Base-by-base conservation (phyloP, 2,329 filamentous ascomycete species). In the Apiospora arundinis region DNA sequence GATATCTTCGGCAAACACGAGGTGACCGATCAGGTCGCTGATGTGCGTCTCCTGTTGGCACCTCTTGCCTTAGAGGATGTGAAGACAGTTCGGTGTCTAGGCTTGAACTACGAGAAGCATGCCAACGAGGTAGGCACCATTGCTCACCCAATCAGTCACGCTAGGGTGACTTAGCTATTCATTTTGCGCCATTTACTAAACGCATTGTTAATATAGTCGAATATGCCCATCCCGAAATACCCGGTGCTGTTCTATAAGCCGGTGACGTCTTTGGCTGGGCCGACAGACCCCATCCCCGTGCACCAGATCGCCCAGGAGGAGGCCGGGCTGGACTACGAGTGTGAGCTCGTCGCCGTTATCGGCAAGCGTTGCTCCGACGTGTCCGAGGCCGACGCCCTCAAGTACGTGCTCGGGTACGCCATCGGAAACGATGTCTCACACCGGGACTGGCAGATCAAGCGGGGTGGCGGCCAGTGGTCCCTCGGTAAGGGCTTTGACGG, bases 381-480 rank as follows among this genome's bases (percentile, higher is more conserved):
- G 16, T 80, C 89, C 1, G 91, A 93, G 81, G 84, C 85, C 1
- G 81, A 88, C 28, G 93, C 93, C 0, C 83, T 95, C n/a, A 83
- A 91, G 69, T 91, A 93, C 76, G 91, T 95, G 2, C 84, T 94
- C 1, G 93, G 93, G 6, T 95, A 95, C 78, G 86, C 90, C 2
- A 88, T 93, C 45, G 92, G 92, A 70, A 93, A 95, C 81, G 93
- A 95, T 79, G 88, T 95, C n/a, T 93, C 91, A 14, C 92, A 94
- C 81, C 89, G 93, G 52, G 92, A 93, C 74, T 95, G 92, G 91
- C 92, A 94, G 81, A 81, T 93, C 72, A 88, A 90, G 79, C 87
- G 85, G 52, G 91, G 91, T 21, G 90, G 90, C 21, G 87, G 91
- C 0, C 92, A 94, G 81, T 93, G 92, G 91, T 88, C 86, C 0